Evolutionary conservation across 1,139 yeast species (phyloP), one percentile per base, ranked within the genome.

Genomic region (Yamadazyma mexicana): DNA sequence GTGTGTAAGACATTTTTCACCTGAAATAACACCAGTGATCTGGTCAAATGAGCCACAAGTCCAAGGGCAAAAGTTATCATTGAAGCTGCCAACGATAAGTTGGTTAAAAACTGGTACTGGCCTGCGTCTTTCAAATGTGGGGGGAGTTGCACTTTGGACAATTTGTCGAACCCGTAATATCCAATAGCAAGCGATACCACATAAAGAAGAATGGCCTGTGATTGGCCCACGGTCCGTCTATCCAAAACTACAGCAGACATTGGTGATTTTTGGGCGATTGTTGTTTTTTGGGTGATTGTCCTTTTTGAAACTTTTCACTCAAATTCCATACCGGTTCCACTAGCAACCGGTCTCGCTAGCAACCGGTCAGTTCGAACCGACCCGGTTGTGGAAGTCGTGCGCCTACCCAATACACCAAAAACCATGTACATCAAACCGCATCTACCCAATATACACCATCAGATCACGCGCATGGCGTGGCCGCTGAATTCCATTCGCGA

Each of bases 51-150:
- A 15, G 73, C 67, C 1, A 63, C n/a, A 5, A 66, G 48, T 2
- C 78, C 79, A 16, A 74, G 24, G 1, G 49, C 38, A 41, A 73
- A 73, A 33, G 75, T 75, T 4, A 71, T 45, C 11, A 79, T 48
- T 1, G 87, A 74, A 25, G 73, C 60, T 0, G 60, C 58, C 17
- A 83, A 61, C 34, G 85, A 75, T 10, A 82, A 55, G 54, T 81
- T 83, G 11, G 92, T 83, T 36, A 83, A 64, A 55, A 83, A 83
- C 55, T 83, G 89, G 64, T 75, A 75, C 42, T 74, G 83, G 1
- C 91, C 91, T 0, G 80, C 89, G 10, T 59, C 58, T 4, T 52
- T 62, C 28, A 83, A 58, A 34, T 63, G 66, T 1, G 59, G 64
- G 0, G 89, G 87, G 20, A 61, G 45, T 25, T 48, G 48, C 1